These are phyloP conservation scores for Cytospora paraplurivora DNA, from an alignment of 2,329 filamentous ascomycete genomes.

Conservation along the genomic window DNA sequence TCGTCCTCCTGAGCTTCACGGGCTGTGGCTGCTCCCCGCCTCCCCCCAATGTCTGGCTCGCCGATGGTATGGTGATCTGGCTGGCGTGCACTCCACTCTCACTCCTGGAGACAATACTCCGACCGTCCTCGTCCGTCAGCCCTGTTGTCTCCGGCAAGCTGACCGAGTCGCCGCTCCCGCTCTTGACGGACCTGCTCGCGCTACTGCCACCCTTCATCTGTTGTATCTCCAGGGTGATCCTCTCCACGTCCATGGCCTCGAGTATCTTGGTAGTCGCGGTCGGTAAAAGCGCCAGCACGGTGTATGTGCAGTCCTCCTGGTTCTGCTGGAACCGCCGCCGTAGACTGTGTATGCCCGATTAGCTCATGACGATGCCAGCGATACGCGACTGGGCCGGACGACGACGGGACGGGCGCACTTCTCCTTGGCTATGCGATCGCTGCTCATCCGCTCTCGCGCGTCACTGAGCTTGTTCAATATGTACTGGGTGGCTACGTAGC, in stretches of 20 bases:
- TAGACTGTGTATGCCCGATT: constrained; percentile 57
- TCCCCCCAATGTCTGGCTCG: constrained; percentile 42
- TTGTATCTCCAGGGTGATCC: constrained; percentile 90
- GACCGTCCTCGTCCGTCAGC: constrained; percentile 78
- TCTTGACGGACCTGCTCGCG: constrained; percentile 43
- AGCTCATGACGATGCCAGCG: constrained; percentile 17
- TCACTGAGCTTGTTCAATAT: constrained; percentile 88
- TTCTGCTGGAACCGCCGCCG: constrained; percentile 97
- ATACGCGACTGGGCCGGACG: not conserved
- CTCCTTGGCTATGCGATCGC: constrained; percentile 92
- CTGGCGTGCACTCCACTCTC: constrained; percentile 84
- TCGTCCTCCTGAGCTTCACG: constrained; percentile 70
- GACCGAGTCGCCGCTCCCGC: constrained; percentile 56
- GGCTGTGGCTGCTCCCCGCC: constrained; percentile 34
- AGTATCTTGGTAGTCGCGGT: constrained; percentile 89
- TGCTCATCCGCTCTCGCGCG: constrained; percentile 93
- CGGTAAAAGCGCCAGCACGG: constrained; percentile 90
- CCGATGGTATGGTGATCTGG: constrained; percentile 64
- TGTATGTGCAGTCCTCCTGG: constrained; percentile 98
- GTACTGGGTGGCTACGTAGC: constrained; percentile 93
- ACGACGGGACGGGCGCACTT: constrained; percentile 63
- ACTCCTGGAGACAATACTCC: constrained; percentile 75
- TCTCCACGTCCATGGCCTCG: constrained; percentile 85
- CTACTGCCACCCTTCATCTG: constrained; percentile 75
- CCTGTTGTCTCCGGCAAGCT: constrained; percentile 67